Evolutionary conservation across 1,284 basidiomycete species (phyloP).

Genomic region (Cryptococcus hybrid): DNA sequence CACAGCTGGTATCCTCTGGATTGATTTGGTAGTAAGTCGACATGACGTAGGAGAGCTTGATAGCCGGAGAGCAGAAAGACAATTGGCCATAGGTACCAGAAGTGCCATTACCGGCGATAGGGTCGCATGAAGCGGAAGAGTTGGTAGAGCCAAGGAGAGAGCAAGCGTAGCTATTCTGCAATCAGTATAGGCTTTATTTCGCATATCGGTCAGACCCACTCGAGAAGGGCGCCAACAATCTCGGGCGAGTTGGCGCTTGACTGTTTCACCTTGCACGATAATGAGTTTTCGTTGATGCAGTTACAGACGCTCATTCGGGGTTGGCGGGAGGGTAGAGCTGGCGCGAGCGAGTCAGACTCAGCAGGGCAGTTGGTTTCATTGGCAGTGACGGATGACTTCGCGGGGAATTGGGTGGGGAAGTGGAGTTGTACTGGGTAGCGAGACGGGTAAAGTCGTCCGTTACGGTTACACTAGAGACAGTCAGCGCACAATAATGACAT

Average conservation of each 20-base stretch:
- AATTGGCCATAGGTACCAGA: conserved; percentile 73
- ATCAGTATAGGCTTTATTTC: not conserved
- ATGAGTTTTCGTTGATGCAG: conserved; percentile 63
- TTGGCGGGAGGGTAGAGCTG: conserved; percentile 70
- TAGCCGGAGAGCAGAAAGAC: conserved; percentile 64
- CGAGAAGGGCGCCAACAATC: conserved; percentile 65
- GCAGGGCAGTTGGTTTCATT: conserved; percentile 66
- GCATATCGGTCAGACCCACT: conserved; percentile 26
- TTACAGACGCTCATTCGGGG: conserved; percentile 77
- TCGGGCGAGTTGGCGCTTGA: conserved; percentile 62
- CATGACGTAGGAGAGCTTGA: conserved; percentile 81
- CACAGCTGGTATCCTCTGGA: conserved; percentile 57
- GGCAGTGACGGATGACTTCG: conserved; percentile 57
- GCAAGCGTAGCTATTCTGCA: conserved; percentile 58
- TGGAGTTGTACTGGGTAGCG: conserved; percentile 61
- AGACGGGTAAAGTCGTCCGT: conserved; percentile 63
- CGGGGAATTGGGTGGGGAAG: conserved; percentile 61
- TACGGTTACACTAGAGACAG: conserved; percentile 27
- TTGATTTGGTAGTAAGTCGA: conserved; percentile 72
- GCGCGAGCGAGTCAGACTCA: conserved; percentile 62
- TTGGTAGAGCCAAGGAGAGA: conserved; percentile 63
- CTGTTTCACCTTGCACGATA: conserved; percentile 71
- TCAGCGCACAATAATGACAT: not conserved
- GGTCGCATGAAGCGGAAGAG: conserved; percentile 58
- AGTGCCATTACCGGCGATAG: conserved; percentile 69